A percentile compares a stretch with the other conserved stretches of the same genome.
These are phyloP conservation scores for Yarrowia sp. DNA, from an alignment of 805 yeast species.

Conservation along the genomic window DNA sequence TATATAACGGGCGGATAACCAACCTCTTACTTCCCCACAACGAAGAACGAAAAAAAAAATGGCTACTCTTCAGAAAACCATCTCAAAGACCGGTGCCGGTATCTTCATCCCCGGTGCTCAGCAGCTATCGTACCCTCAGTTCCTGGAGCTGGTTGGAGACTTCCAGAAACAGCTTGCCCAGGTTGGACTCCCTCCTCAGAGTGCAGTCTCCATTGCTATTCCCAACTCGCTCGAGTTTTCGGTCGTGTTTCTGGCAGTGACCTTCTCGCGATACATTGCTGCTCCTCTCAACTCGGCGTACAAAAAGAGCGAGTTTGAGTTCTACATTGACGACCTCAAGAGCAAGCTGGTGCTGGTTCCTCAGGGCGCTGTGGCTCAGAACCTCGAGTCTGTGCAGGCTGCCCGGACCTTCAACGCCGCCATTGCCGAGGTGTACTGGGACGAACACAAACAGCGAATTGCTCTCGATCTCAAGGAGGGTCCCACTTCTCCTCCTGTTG, in stretches of 20 bases:
- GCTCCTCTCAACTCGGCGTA: constrained; percentile 69
- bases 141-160: constrained; percentile 48
- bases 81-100: constrained; percentile 24
- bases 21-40: neutral
- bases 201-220: constrained; percentile 57
- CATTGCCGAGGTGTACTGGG: constrained; percentile 54
- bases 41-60: neutral
- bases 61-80: constrained; percentile 30
- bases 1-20: neutral
- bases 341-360: constrained; percentile 60
- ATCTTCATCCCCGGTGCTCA: constrained; percentile 51
- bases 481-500: neutral
- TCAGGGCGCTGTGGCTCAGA: constrained; percentile 45
- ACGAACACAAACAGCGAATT: constrained; percentile 43
- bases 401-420: constrained; percentile 50
- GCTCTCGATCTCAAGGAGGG: constrained; percentile 36
- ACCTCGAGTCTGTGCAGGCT: constrained; percentile 49
- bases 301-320: constrained; percentile 59
- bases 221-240: constrained; percentile 62
- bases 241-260: constrained; percentile 54
- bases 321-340: constrained; percentile 60
- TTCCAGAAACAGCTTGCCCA: constrained; percentile 45
- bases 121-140: constrained; percentile 46
- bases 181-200: constrained; percentile 43
- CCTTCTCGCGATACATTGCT: constrained; percentile 57